A percentile compares a stretch with the other conserved stretches of the same genome.
phyloP scores from a whole-genome alignment of 108 stramenopile species.

The Cyclotella sp. region DNA sequence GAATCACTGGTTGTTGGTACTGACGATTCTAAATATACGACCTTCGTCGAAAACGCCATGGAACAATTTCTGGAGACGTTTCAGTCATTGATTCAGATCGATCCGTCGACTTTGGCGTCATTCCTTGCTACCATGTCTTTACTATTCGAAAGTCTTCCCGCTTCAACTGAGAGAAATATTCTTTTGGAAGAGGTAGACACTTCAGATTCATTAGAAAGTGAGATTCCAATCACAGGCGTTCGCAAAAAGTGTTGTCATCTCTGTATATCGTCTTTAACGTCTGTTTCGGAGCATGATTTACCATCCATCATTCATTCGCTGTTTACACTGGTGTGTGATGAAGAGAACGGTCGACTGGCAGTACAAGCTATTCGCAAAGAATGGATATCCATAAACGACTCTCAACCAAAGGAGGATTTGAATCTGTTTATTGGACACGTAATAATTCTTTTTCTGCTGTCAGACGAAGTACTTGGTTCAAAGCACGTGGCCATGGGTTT shows the following conservation, averaged over 20 bases:
- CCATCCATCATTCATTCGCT: constrained; percentile 46
- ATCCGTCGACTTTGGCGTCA: constrained; percentile 40
- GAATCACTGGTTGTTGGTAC: not conserved
- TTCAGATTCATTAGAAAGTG: not conserved
- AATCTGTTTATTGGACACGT: constrained; percentile 44
- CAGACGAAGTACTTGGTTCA: constrained; percentile 30
- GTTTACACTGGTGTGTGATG: constrained; percentile 30
- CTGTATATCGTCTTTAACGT: constrained; percentile 42
- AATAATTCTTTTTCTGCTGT: constrained; percentile 31
- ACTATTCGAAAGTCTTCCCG: constrained; percentile 16
- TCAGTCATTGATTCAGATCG: constrained; percentile 36
- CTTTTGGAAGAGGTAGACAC: not conserved
- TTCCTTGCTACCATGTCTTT: constrained; percentile 34
- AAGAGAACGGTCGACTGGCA: constrained; percentile 30
- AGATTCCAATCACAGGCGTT: not conserved
- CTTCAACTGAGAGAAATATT: not conserved
- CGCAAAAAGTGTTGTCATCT: constrained; percentile 33
- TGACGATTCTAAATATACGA: not conserved
- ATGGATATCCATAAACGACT: constrained; percentile 21
- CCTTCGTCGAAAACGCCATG: not conserved
- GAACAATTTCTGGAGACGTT: constrained; percentile 34
- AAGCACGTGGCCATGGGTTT: constrained; percentile 29
- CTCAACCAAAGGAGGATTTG: constrained; percentile 8
- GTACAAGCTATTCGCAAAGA: constrained; percentile 43
- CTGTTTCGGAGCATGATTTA: constrained; percentile 47